Evolutionary conservation across 2,329 filamentous ascomycete species (phyloP), one percentile per base, ranked within the genome.

Genomic region (Colletotrichum sp.): DNA sequence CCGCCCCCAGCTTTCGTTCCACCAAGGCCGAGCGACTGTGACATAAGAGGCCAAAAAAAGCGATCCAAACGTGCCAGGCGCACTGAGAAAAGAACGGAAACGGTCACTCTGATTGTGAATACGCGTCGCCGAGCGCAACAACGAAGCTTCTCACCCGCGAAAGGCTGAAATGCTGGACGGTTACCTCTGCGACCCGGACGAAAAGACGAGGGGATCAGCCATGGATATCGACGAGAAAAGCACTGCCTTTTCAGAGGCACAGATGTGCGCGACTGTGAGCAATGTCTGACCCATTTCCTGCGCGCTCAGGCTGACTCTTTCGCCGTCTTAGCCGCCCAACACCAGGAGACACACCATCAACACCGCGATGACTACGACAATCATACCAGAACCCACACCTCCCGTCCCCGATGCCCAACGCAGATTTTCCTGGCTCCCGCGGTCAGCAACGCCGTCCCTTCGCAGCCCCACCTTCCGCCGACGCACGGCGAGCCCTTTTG

Each of bases 1-100:
- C 87, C 70, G 78, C 80, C 90, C 77, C 89, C 63, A 67, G 32
- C 73, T 72, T 58, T 24, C 64, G 64, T 58, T 67, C 43, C 68
- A 65, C 58, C 30, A 21, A 43, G 21, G 52, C 24, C 66, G 67
- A 71, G 68, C 66, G 30, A 60, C 16, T 12, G 52, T 67, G 55
- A 26, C 36, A 64, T 30, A 70, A 63, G 57, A 48, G 58, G 28
- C 43, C 4, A 26, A 26, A 26, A 30, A 24, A 24, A 34, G 18
- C 48, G 24, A 63, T 43, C 28, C 21, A 28, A 34, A 38, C 28
- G 52, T 75, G 60, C 55, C 38, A 30, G 43, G 69, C 3, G 32
- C 70, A 73, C 43, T 28, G 58, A 30, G 52, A 57, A 72, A 26
- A 9, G 36, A 57, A 28, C 6, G 60, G 38, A 18, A 18, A 43